Evolutionary conservation across 768 basidiomycete genomes (phyloP), one percentile per base, ranked within the genome.

Genomic region (Strobilomyces echinocephalus): DNA sequence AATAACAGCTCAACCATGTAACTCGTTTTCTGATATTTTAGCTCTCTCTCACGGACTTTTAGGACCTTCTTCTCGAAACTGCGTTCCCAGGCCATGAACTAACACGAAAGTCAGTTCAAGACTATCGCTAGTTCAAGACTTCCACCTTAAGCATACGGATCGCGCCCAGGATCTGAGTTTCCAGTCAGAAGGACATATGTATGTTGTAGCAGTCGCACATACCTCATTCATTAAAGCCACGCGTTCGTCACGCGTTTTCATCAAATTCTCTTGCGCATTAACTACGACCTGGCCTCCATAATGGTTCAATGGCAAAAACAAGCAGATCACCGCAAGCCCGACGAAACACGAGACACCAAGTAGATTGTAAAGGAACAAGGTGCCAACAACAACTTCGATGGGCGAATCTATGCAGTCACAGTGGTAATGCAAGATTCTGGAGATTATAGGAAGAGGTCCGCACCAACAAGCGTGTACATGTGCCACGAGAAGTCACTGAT

Each of bases 81-180:
- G 24, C 93, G 83, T 68, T 97, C 93, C 93, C 84, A 86, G 15
- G 91, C 93, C 91, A 95, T 95, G 70, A 95, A 97, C 84, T 87
- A 61, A 21, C 40, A 35, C 2, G 6, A 28, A 26, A 11, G 41
- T 69, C 33, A 50, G 36, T 21, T 20, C 44, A 11, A 20, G 15
- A 14, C 3, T 16, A 35, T 31, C 1, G 2, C 8, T 7, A 26
- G 45, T 16, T 9, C 2, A 55, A 33, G 18, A 2, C 45, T 40
- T 46, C 57, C 44, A 72, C 78, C 66, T 95, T 95, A 60, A 95
- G 81, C 91, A 95, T 95, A 30, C 91, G 80, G 53, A 95, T 94
- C 12, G 81, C 91, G 45, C 91, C 91, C 10, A 94, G 74, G 55
- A 94, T 82, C 85, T 75, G 39, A 21, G 14, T 42, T 51, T 21